Evolutionary conservation across 2,329 filamentous ascomycete genomes (phyloP).

Genomic region (Diaporthe citriasiana): DNA sequence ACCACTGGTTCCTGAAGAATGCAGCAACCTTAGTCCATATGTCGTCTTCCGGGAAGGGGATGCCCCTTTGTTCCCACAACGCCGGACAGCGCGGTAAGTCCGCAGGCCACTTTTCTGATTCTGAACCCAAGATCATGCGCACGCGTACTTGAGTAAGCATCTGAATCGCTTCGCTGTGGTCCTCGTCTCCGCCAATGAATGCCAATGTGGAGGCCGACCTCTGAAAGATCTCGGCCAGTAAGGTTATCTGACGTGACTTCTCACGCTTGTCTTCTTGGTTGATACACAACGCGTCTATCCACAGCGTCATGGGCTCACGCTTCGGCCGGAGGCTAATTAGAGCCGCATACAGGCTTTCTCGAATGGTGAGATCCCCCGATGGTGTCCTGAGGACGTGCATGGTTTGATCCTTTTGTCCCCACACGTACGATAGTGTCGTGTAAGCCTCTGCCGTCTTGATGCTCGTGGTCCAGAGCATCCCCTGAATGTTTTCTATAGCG

Average conservation of each 20-base stretch:
- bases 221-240: neutral
- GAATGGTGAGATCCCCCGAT: neutral
- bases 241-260: neutral
- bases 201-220: neutral
- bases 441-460: neutral
- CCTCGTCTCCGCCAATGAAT: neutral
- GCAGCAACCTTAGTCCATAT: neutral
- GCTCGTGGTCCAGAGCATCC: neutral
- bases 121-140: neutral
- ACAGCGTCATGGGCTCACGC: neutral
- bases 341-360: neutral
- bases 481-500: neutral
- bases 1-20: neutral
- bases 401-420: neutral
- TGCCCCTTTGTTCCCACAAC: neutral
- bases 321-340: neutral
- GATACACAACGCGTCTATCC: conserved; percentile 1
- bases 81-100: neutral
- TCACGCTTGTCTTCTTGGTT: neutral
- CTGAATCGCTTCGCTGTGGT: neutral
- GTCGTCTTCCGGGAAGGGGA: neutral
- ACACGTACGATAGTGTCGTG: neutral
- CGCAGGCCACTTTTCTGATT: neutral
- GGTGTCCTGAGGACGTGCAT: neutral
- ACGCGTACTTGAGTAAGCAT: neutral